phyloP scores from a whole-genome alignment of 2,329 filamentous ascomycete genomes.

The Pestalotiopsis sp. region DNA sequence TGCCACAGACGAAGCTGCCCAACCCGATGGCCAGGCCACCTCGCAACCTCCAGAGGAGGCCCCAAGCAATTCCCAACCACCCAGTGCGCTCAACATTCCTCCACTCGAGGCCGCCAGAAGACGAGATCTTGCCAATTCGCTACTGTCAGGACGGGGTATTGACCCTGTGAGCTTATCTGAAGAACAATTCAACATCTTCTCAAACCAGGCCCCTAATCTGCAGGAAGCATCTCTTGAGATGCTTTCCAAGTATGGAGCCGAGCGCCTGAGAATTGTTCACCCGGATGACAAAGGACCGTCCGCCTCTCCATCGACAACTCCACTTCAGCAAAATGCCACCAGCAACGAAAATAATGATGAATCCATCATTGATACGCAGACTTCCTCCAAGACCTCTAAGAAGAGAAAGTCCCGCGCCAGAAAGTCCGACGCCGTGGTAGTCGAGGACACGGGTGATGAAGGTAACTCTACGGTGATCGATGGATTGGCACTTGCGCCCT shows the following conservation, averaged over 20 bases:
- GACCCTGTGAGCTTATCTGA: constrained; percentile 52
- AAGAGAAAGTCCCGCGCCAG: constrained; percentile 27
- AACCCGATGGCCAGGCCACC: constrained; percentile 9
- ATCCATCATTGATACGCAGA: constrained; percentile 19
- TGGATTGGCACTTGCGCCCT: neutral
- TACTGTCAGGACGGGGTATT: constrained; percentile 50
- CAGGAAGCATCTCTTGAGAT: constrained; percentile 57
- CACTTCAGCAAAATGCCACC: constrained; percentile 19
- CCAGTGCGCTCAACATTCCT: constrained; percentile 40
- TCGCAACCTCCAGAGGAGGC: constrained; percentile 15
- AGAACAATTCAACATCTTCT: constrained; percentile 61
- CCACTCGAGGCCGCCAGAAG: constrained; percentile 53
- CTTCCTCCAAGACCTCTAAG: constrained; percentile 28
- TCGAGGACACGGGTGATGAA: constrained; percentile 17
- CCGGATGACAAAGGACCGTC: constrained; percentile 39
- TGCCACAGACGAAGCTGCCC: constrained; percentile 16
- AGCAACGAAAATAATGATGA: constrained; percentile 13
- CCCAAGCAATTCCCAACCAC: constrained; percentile 17
- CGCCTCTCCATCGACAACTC: constrained; percentile 27
- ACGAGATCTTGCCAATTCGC: constrained; percentile 46
- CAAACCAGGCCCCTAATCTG: constrained; percentile 59
- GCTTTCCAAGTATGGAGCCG: constrained; percentile 59
- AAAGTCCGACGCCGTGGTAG: constrained; percentile 24
- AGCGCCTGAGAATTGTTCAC: constrained; percentile 58
- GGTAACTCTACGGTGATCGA: neutral